Percentiles rank a stretch among this genome's conserved stretches.
Conservation (phyloP, 805 yeast species). For the Wickerhamiella kurtzmanii region DNA sequence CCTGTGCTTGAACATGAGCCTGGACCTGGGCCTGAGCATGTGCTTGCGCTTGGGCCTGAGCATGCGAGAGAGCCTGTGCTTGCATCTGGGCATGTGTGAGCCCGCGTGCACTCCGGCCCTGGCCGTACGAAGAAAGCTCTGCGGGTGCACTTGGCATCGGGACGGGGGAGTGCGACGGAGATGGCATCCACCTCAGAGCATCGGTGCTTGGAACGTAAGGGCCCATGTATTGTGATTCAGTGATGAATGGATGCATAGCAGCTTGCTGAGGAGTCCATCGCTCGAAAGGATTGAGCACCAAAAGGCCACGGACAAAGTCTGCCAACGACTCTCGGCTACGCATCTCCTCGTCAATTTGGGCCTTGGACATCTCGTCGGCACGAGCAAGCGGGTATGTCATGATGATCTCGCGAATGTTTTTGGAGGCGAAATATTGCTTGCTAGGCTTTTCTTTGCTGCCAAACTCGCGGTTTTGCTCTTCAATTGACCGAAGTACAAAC, state of each 20-base stretch:
- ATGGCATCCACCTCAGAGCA: constrained; percentile 8
- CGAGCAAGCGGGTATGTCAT: constrained; percentile 47
- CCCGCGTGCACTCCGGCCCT: constrained; percentile 3
- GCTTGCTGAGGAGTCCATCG: constrained; percentile 98
- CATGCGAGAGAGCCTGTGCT: constrained; percentile 14
- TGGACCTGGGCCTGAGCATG: constrained; percentile 17
- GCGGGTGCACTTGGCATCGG: constrained; percentile 7
- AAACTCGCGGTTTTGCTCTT: constrained; percentile 37
- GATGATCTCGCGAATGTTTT: constrained; percentile 56
- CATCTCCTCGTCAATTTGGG: constrained; percentile 53
- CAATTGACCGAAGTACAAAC: constrained; percentile 35
- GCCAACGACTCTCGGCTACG: constrained; percentile 55
- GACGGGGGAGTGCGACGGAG: constrained; percentile 6
- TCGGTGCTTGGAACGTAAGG: constrained; percentile 18
- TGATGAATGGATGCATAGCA: constrained; percentile 75
- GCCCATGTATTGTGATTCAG: constrained; percentile 42
- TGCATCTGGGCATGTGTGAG: constrained; percentile 8
- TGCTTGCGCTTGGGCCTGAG: constrained; percentile 12
- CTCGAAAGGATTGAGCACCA: constrained; percentile 80
- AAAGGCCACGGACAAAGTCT: constrained; percentile 65
- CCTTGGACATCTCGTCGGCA: constrained; percentile 24
- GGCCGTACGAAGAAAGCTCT: constrained; percentile 1
- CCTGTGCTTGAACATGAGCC: constrained; percentile 13
- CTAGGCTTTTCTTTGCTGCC: constrained; percentile 56
- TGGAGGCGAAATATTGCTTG: constrained; percentile 63